These are phyloP conservation scores for Cyberlindnera subsufficiens DNA, from an alignment of 805 yeast genomes.

Conservation along the genomic window DNA sequence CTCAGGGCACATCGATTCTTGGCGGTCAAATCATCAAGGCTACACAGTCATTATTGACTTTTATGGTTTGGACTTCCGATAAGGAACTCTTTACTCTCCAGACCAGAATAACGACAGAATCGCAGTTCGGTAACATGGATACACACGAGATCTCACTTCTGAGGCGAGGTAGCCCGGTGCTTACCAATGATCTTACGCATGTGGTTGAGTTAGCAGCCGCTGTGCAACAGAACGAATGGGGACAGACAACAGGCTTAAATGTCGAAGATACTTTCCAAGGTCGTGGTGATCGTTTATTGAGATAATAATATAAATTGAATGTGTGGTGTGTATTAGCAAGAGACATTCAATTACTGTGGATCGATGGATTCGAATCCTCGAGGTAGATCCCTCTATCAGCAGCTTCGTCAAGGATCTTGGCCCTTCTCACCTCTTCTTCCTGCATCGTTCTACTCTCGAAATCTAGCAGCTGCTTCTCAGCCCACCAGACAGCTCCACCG, in stretches of 20 bases:
- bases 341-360: neutral
- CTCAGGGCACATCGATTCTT: neutral
- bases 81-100: conserved; percentile 5
- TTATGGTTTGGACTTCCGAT: conserved; percentile 6
- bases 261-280: conserved; percentile 17
- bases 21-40: conserved; percentile 5
- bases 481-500: conserved; percentile 35
- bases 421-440: conserved; percentile 30
- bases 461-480: conserved; percentile 33
- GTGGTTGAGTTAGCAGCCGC: conserved; percentile 18
- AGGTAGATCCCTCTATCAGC: conserved; percentile 39
- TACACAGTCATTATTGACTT: conserved; percentile 1
- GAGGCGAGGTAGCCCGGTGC: conserved; percentile 14
- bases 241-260: conserved; percentile 8
- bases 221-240: conserved; percentile 22
- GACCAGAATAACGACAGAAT: neutral
- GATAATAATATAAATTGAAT: too few relatives aligned
- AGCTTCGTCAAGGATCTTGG: conserved; percentile 33
- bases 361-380: conserved; percentile 23
- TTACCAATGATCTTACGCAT: conserved; percentile 13
- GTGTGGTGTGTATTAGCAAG: neutral
- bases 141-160: conserved; percentile 10
- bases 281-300: neutral
- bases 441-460: conserved; percentile 30
- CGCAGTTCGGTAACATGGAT: conserved; percentile 10